Percentiles rank a stretch among this genome's conserved stretches.
These are phyloP conservation scores for Phytophthora ramorum DNA, from an alignment of 352 stramenopile species.

Conservation along the genomic window DNA sequence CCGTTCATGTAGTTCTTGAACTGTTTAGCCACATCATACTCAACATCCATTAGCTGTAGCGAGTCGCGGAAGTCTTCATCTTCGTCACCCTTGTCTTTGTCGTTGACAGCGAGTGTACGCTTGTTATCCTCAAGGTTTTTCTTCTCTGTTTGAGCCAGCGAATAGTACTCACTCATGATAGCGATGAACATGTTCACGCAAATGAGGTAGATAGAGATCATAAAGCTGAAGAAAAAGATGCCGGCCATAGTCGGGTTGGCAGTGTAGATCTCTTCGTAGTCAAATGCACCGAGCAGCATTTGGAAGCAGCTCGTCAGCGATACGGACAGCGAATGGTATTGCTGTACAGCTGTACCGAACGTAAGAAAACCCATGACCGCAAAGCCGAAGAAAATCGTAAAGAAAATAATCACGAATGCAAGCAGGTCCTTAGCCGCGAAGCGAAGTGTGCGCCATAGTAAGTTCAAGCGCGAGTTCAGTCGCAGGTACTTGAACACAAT, in stretches of 20 bases:
- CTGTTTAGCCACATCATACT: constrained; percentile 84
- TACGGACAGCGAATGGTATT: constrained; percentile 76
- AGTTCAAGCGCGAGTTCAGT: constrained; percentile 75
- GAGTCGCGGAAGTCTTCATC: constrained; percentile 60
- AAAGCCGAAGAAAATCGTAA: constrained; percentile 82
- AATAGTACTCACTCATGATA: constrained; percentile 89
- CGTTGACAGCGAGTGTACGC: constrained; percentile 35
- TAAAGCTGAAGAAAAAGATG: constrained; percentile 88
- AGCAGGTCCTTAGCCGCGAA: constrained; percentile 79
- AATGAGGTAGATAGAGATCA: constrained; percentile 84
- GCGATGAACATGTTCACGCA: constrained; percentile 89
- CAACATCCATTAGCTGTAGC: constrained; percentile 67
- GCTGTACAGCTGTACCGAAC: constrained; percentile 67
- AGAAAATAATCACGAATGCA: constrained; percentile 83
- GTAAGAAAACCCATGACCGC: constrained; percentile 82
- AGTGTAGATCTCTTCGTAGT: constrained; percentile 74
- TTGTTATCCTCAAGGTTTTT: constrained; percentile 63
- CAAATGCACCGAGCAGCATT: constrained; percentile 83
- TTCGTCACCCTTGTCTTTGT: constrained; percentile 24
- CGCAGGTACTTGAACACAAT: constrained; percentile 89
- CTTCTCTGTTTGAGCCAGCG: constrained; percentile 73
- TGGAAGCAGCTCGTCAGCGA: constrained; percentile 84
- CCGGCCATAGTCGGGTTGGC: constrained; percentile 76
- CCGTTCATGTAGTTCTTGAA: constrained; percentile 65
- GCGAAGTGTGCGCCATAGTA: constrained; percentile 81